Evolutionary conservation across 2,329 filamentous ascomycete species (phyloP), one percentile per base, ranked within the genome.

Genomic region (Xenoacremonium recifei): DNA sequence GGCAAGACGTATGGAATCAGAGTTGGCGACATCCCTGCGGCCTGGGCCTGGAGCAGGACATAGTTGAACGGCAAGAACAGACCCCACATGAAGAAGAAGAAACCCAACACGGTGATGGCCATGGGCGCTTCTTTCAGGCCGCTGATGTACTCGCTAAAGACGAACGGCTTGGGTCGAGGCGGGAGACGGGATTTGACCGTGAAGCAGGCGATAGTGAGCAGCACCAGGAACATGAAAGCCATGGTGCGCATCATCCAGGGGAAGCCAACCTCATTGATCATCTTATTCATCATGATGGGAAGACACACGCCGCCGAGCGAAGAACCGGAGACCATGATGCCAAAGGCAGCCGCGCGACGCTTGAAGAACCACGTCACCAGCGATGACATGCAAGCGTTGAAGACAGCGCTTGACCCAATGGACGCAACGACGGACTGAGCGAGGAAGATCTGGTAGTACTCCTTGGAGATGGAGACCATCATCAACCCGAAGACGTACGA

Each of bases 401-500:
- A 73, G 40, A 71, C 63, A 42, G 67, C 67, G 40, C 64, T 63
- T 10, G 68, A 69, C 16, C 71, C 71, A n/a, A 71, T 47, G 6
- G 66, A 53, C 9, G 64, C 58, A 42, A 71, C 64, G 33, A 73
- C 53, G 42, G 62, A 59, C 44, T 73, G 71, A 0, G 69, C 50
- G 11, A 73, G 65, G 45, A 73, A 64, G 55, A 72, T 60, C 33
- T 73, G 69, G 49, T 71, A 73, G 59, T 72, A 73, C 35, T 66
- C 36, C 3, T 50, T 60, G 4, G 66, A 64, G 9, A 85, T 64
- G 13, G 74, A 79, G 0, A 75, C 70, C 79, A 85, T 83, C 79
- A 85, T 84, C 15, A 85, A 62, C 18, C 79, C 77, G 34, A 85
- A 77, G 47, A 85, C 70, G 59, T 83, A 79, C 43, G 76, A 59